Base-by-base conservation (phyloP, 108 stramenopile genomes). In the Thalassiosira profunda region DNA sequence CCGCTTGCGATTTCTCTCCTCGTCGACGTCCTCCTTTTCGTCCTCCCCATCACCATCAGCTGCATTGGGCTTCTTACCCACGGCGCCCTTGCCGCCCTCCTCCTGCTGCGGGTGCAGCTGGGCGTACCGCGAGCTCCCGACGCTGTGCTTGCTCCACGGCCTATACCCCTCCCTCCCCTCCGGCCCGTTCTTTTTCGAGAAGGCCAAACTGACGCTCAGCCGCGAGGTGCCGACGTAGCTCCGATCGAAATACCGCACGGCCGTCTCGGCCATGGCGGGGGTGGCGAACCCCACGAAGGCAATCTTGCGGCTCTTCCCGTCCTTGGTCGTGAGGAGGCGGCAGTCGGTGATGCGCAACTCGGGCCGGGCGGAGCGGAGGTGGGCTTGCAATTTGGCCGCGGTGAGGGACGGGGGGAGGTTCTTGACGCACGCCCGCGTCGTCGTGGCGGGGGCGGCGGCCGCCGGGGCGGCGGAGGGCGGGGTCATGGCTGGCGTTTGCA, bases 201-300 rank as follows among this genome's bases (percentile, higher is more conserved):
- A 67, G 4, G 93, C 93, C 40, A 82, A 65, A 64, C 91, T 89
- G 21, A 91, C 90, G 5, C 76, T 63, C 4, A 94, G 58, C 46
- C 80, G 82, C 4, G 74, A 73, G 53, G 89, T 85, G 12, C 65
- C 33, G 34, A 81, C 72, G 61, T 81, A 94, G 6, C 79, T 74
- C 30, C 63, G 63, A 56, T 94, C 74, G 51, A 91, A 87, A 11
- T 63, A 75, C 18, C 80, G 70, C 23, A 94, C 71, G 8, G 82
- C 85, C 30, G 70, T 36, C 33, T 65, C 44, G 17, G 93, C 90
- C 80, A 72, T 62, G 37, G 66, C 61, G 9, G 65, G 49, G 7
- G 79, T 77, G 21, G 83, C 78, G 52, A 92, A 89, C n/a, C 94
- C 94, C 17, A 89, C 85, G 74, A 95, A 95, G 5, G 86, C 94